Base-by-base conservation (phyloP, 2,329 filamentous ascomycete genomes). In the Apiospora hydei region DNA sequence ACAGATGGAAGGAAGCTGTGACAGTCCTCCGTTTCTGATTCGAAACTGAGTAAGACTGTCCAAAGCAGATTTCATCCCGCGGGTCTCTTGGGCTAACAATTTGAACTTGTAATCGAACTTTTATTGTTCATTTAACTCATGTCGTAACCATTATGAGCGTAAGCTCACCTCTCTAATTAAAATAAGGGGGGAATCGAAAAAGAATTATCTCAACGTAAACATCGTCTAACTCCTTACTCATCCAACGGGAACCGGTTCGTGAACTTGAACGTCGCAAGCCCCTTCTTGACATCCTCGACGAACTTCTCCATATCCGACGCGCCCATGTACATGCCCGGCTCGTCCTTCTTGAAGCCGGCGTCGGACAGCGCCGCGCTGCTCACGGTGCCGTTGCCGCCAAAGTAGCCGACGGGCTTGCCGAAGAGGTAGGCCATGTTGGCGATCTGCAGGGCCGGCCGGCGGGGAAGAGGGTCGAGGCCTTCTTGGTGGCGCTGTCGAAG, bases 381-480 rank as follows among this genome's bases (percentile, higher is more conserved):
- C 44, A 41, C 30, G 30, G 26, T 51, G 30, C 68, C 44, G 68
- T 51, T 51, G 30, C 74, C 75, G 8, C 74, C 76, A 0, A 93
- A 75, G 41, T 88, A 88, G 18, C 85, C 91, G 34, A 94, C 83
- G 0, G 92, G 90, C 85, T 94, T 94, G 4, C 91, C 92, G 84
- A 90, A 94, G 34, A 88, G 84, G 82, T 90, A 94, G 0, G 86
- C 88, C 77, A 91, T 88, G 21, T 85, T 78, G 24, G 93, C 79
- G 69, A 94, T 91, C 82, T 92, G 87, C 2, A 86, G 80, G 92
- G 92, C 0, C 91, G 85, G 0, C 89, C 89, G 1, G 87, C 83
- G 0, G 92, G 92, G 80, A 88, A 94, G 8, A 94, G 83, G 0
- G 89, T 84, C 4, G 87, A 88, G 30, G 78, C 78, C 24, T 79